These are phyloP conservation scores for Candida easanensis DNA, from an alignment of 805 yeast species.

Conservation along the genomic window DNA sequence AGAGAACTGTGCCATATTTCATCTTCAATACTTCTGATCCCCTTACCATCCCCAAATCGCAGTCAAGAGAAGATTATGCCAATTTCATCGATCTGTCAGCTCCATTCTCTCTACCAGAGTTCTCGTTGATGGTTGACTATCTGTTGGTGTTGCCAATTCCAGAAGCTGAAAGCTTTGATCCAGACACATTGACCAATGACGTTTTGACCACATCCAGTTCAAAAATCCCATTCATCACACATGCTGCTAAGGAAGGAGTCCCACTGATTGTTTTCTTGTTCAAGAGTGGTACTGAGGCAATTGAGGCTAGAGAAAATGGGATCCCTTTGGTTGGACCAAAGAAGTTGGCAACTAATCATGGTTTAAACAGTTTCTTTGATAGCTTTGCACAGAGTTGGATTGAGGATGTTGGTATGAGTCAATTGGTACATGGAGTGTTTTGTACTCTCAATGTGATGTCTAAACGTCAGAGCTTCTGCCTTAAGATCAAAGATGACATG, in stretches of 20 bases:
- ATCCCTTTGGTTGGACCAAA: conserved; percentile 14
- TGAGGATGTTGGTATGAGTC: conserved; percentile 29
- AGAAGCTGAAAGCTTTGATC: conserved; percentile 17
- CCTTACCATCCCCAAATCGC: conserved; percentile 13
- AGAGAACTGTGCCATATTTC: conserved; percentile 34
- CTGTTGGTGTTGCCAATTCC: conserved; percentile 37
- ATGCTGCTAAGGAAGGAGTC: conserved; percentile 17
- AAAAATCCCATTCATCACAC: conserved; percentile 30
- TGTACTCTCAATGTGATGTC: conserved; percentile 35
- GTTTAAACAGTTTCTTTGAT: conserved; percentile 35
- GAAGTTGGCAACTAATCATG: conserved; percentile 4
- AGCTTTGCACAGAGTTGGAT: conserved; percentile 41
- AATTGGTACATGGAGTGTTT: conserved; percentile 39
- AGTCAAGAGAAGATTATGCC: conserved; percentile 21
- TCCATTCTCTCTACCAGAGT: conserved; percentile 39
- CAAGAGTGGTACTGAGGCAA: conserved; percentile 23
- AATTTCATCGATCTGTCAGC: conserved; percentile 30
- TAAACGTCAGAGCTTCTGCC: conserved; percentile 35
- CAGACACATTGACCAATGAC: conserved; percentile 10
- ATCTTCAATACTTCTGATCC: conserved; percentile 35
- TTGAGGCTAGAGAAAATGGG: conserved; percentile 13
- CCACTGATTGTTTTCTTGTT: conserved; percentile 41
- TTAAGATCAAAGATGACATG: conserved; percentile 34
- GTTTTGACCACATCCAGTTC: conserved; percentile 9
- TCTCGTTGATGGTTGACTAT: conserved; percentile 35